Percentiles rank a stretch among this genome's conserved stretches.
Conservation (phyloP, 805 yeast genomes). For the Wickerhamomyces canadensis region DNA sequence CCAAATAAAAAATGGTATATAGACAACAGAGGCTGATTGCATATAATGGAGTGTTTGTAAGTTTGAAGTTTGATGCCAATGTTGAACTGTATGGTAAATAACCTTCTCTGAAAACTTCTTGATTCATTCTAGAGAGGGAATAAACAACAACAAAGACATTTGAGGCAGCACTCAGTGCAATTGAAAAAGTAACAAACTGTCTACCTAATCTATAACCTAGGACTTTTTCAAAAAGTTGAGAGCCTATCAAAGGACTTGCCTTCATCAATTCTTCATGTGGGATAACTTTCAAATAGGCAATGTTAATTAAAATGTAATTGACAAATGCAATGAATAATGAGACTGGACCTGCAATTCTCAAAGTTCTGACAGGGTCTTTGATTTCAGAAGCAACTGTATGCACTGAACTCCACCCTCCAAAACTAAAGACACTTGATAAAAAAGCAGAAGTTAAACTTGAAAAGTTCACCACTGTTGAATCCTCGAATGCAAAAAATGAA, state of each 20-base stretch:
- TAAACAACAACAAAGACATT: slow-evolving; percentile 58
- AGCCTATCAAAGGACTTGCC: slow-evolving; percentile 56
- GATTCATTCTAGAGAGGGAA: slow-evolving; percentile 55
- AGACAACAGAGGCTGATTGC: slow-evolving; percentile 33
- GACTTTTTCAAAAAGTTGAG: slow-evolving; percentile 49
- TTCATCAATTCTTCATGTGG: slow-evolving; percentile 46
- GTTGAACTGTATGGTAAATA: slow-evolving; percentile 46
- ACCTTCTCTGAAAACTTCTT: slow-evolving; percentile 62
- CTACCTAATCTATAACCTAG: slow-evolving; percentile 50
- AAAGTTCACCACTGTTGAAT: slow-evolving; percentile 27
- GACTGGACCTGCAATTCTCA: slow-evolving; percentile 56
- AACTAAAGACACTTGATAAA: slow-evolving; percentile 53
- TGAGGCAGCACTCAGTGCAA: slow-evolving; percentile 58
- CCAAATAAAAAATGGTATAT: slow-evolving; percentile 29
- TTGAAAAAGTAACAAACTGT: slow-evolving; percentile 47
- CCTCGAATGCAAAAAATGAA: slow-evolving; percentile 28
- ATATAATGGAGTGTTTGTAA: slow-evolving; percentile 47
- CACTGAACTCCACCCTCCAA: slow-evolving; percentile 59
- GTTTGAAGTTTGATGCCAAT: slow-evolving; percentile 52
- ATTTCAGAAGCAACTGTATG: slow-evolving; percentile 59
- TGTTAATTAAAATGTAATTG: slow-evolving; percentile 46
- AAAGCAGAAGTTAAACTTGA: slow-evolving; percentile 50
- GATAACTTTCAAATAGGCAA: slow-evolving; percentile 51
- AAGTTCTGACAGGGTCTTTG: slow-evolving; percentile 50
- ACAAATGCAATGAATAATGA: slow-evolving; percentile 42